Base-by-base conservation (phyloP, 805 yeast genomes). In the Saturnispora quitensis region DNA sequence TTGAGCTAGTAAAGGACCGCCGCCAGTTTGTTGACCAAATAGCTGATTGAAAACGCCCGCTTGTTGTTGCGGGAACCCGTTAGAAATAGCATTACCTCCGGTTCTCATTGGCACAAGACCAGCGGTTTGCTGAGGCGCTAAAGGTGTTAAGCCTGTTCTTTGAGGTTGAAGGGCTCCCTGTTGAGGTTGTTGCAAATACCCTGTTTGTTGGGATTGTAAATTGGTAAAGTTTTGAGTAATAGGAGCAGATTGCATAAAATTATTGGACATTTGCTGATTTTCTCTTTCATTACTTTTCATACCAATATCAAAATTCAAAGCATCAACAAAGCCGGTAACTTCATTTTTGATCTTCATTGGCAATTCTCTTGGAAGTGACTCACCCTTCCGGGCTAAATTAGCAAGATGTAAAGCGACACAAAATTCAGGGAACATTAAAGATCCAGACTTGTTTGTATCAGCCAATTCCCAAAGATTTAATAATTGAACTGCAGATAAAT, bases 391-490 rank as follows among this genome's bases (percentile, higher is more conserved):
- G 0, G 84, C 85, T 61, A 80, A 68, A 59, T 86, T 85, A 64
- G 96, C 89, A 59, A 91, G 73, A 66, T 89, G 91, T 74, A 91
- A 81, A 17, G 96, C 89, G 57, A 91, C 73, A 15, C 95, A 95
- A 73, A 91, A 91, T 67, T 91, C 97, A 2, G 98, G 98, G 64
- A 90, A 91, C 59, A 91, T 69, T 55, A 91, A 76, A 51, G 81
- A 76, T 2, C 98, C 98, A 7, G 93, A 82, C 60, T 81, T 84
- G 59, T 82, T 86, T 2, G 95, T 84, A 63, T 91, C 98, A n/a
- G 95, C 78, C 53, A 91, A 72, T 24, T 85, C 82, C 98, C 98
- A 91, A 55, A 91, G 85, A 59, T 81, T 88, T 3, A 91, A 91
- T 59, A 91, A 74, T 43, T 83, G 80, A 25, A 78, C 73, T 3